Base-by-base conservation (phyloP, 2,329 filamentous ascomycete genomes). In the Tothia fuscella region DNA sequence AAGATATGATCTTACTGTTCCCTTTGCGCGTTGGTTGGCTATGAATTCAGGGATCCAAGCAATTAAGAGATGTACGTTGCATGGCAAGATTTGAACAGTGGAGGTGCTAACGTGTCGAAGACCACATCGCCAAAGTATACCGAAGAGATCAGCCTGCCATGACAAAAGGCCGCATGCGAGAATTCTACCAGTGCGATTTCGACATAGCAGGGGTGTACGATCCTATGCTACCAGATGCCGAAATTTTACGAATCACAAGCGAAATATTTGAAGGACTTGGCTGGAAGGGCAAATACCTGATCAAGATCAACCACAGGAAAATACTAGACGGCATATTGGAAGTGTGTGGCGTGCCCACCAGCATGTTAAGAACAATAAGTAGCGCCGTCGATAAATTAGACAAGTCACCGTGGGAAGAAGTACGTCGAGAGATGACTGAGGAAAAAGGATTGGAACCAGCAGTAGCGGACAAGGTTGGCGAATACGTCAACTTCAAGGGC, bases 101-200 rank as follows among this genome's bases (percentile, higher is more conserved):
- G 78, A 49, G 71, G 93, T 43, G 78, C 83, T 60, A 80, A 72
- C 61, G 88, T n/a, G n/a, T n/a, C n/a, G n/a, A n/a, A n/a, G n/a
- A 94, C 66, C 87, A 94, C 66, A 88, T 96, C 51, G 87, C 86
- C 51, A 94, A 94, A 66, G 88, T 94, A 39, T 88, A 87, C 65
- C 72, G 82, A 47, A 67, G 82, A 58, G 82, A 88, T 59, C 81
- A 87, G 60, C 82, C 82, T 19, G 82, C 86, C 47, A 85, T 95
- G 66, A 84, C 81, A 47, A 91, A 93, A 60, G 89, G 88, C 39
- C 78, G 88, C 41, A 91, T 94, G 82, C 76, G 89, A 55, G 89
- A 95, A 64, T 94, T 94, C 63, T 94, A 93, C 67, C 88, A 95
- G 63, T 95, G 88, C 66, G 89, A 96, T 64, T 93, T 95, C 56